Evolutionary conservation across 2,329 filamentous ascomycete species (phyloP), one percentile per base, ranked within the genome.

Genomic region (Fusarium penzigii): DNA sequence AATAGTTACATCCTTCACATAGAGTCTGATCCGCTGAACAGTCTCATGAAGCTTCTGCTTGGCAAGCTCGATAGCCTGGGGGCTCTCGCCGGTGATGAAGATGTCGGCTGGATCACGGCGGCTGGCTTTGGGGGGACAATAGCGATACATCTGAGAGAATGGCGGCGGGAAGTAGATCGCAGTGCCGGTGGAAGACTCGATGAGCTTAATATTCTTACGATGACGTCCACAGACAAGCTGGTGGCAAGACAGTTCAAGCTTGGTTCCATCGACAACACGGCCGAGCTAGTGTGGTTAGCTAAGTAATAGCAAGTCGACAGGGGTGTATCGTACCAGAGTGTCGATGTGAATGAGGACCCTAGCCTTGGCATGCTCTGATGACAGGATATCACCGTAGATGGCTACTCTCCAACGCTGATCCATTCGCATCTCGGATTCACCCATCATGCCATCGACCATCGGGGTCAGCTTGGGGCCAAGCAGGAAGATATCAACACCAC

Each of bases 111-210:
- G 88, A 47, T 92, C 90, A 61, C 94, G 86, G 52, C 90, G 85
- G 50, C 85, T 85, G 17, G 92, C 92, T 59, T 89, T 90, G 8
- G 85, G 85, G 2, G 93, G 92, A 48, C 87, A 90, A 71, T 96
- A 99, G 53, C 90, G 89, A 68, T 94, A 97, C 59, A 97, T 87
- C 53, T 88, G 86, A 13, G 93, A 92, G 69, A 97, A 97, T 1
- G 93, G 89, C 8, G 92, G 92, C 29, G 94, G 94, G 68, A 99
- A 97, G 75, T 99, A 99, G 65, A 99, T 97, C 58, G 94, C 93
- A 9, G 94, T 97, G 65, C 92, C 91, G 13, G 94, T 97, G 29
- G 89, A 86, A 13, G 94, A 96, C 73, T 99, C 94, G 67, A 99
- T 97, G 65, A 94, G 78, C 77, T 97, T 97, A 77, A 99, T 96